phyloP scores from a whole-genome alignment of 768 basidiomycete species.

The Boletus reticuloceps region DNA sequence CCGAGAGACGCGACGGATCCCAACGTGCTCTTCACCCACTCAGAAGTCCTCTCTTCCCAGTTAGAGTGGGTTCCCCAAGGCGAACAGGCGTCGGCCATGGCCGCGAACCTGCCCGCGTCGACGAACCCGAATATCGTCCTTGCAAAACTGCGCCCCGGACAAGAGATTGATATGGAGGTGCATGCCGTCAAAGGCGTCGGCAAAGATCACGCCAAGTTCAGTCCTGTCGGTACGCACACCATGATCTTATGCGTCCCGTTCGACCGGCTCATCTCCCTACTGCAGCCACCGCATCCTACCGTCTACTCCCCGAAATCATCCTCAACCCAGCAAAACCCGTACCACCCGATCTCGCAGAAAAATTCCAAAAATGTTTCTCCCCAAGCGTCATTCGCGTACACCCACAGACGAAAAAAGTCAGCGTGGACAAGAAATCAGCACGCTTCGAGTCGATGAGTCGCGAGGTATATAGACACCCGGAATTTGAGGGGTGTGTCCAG shows the following conservation, averaged over 20 bases:
- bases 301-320: constrained; percentile 81
- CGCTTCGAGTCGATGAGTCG: constrained; percentile 88
- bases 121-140: constrained; percentile 83
- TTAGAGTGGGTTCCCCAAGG: constrained; percentile 81
- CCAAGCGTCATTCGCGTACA: constrained; percentile 72
- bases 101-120: constrained; percentile 52
- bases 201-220: constrained; percentile 95
- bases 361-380: constrained; percentile 88
- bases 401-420: constrained; percentile 53
- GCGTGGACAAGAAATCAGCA: constrained; percentile 61
- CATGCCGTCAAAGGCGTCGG: constrained; percentile 93
- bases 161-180: constrained; percentile 78
- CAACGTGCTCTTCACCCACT: constrained; percentile 65
- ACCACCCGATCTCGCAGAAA: constrained; percentile 69
- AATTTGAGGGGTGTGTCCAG: constrained; percentile 82
- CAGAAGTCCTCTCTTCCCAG: constrained; percentile 64
- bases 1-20: constrained; percentile 54
- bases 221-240: constrained; percentile 73
- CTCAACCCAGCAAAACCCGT: constrained; percentile 71
- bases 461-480: constrained; percentile 89
- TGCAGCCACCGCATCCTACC: constrained; percentile 91
- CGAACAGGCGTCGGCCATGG: constrained; percentile 67
- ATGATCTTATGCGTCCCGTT: background rate
- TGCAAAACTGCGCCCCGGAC: constrained; percentile 89
- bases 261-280: background rate